Conservation (phyloP, 257 asterid species). For the Solanum corneliomulleri region DNA sequence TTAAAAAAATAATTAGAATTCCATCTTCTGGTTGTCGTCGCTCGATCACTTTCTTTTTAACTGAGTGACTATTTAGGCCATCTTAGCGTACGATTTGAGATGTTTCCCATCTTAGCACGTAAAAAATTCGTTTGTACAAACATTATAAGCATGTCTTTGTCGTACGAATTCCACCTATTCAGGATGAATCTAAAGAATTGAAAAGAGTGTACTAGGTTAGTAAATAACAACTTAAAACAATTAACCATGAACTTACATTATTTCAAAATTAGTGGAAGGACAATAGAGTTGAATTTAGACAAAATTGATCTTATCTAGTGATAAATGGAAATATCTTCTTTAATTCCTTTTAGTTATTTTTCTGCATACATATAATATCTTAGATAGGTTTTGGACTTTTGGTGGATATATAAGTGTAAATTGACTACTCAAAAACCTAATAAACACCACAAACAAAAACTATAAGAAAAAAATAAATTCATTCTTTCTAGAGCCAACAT, state of each 20-base stretch:
- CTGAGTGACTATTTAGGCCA: too few species aligned
- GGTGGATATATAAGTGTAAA: not conserved
- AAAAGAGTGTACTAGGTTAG: too few species aligned
- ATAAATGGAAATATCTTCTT: not conserved
- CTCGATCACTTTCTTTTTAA: too few species aligned
- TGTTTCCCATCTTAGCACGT: too few species aligned
- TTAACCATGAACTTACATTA: not conserved
- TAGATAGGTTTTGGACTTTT: not conserved
- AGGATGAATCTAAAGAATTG: not conserved
- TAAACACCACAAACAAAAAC: not conserved
- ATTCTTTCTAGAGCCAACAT: not conserved
- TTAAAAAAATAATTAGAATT: too few species aligned
- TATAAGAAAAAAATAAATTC: not conserved
- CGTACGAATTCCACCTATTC: too few species aligned
- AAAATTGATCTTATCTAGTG: not conserved
- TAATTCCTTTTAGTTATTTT: not conserved
- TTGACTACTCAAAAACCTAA: not conserved
- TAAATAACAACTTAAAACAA: not conserved
- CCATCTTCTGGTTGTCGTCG: fast-evolving
- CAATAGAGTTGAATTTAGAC: not conserved
- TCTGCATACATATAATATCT: not conserved
- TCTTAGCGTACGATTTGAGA: too few species aligned
- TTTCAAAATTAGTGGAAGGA: not conserved
- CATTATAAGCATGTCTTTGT: fast-evolving
- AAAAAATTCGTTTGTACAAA: too few species aligned